Base-by-base conservation (phyloP, 140 eudicot species). In the Flaveria floridana region DNA sequence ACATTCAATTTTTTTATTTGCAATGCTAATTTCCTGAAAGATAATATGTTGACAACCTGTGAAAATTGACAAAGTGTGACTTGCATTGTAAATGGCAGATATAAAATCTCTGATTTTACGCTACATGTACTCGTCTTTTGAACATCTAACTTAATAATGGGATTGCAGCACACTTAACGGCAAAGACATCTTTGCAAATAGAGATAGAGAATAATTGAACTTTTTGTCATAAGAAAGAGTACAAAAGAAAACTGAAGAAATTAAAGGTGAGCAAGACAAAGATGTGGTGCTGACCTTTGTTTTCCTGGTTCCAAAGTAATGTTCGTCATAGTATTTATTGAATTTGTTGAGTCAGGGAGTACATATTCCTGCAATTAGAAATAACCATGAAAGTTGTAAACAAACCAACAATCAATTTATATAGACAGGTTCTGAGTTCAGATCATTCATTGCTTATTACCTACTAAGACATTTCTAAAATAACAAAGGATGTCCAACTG, bases 31-130 rank as follows among this genome's bases (percentile, higher is more conserved):
- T 8, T 55, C 62, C 34, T 5, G 19, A 51, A 57, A 20, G 15
- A 21, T 5, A 59, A 11, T 6, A 23, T 6, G 12, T 59, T 3
- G 4, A 23, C 25, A 0, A 21, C 23, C 0, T 23, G 25, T 23
- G 25, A 23, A 23, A 23, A 23, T 23, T 12, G 67, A 61, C 67
- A 85, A 92, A 65, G 91, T 93, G 50, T 90, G 78, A 74, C 84
- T 87, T 28, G 87, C 84, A 71, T 75, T 82, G 81, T 44, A 89
- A 50, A 89, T 90, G 75, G 94, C 87, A 56, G 86, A 83, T 52
- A 93, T 78, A 96, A 96, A 93, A 73, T 79, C 91, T 78, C 68
- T 78, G 48, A 86, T 82, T 85, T 92, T 71, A 82, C 84, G 41
- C 48, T 57, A 66, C 90, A 85, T 39, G 95, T 81, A 64, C 95